Conservation (phyloP, 352 stramenopile genomes). For the Phytophthora rubi region DNA sequence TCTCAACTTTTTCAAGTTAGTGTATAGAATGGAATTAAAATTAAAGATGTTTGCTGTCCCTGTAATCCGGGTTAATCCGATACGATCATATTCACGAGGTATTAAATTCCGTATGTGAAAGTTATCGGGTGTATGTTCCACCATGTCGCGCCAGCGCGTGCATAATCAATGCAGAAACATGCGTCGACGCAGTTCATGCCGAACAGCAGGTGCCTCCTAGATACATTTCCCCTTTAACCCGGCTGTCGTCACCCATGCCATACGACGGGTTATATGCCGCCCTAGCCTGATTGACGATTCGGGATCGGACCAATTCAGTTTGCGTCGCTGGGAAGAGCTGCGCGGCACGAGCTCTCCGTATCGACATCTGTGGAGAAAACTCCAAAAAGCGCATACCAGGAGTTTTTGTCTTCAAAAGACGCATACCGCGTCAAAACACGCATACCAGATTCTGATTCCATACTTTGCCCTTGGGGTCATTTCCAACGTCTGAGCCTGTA, state of each 20-base stretch:
- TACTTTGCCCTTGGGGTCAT: no score
- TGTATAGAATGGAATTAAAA: no score
- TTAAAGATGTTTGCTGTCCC: no score
- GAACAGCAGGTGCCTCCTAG: neutral
- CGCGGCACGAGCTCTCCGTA: constrained; percentile 11
- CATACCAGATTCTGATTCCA: no score
- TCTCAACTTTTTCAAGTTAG: neutral
- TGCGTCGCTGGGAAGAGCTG: constrained; percentile 18
- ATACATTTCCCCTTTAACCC: neutral
- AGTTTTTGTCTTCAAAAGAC: no score
- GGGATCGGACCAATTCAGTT: constrained; percentile 26
- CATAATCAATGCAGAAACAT: neutral
- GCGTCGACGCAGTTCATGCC: neutral
- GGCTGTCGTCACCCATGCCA: constrained; percentile 4
- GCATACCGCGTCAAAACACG: no score
- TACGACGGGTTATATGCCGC: constrained; percentile 10
- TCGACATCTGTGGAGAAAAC: constrained; percentile 7
- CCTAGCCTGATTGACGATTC: constrained; percentile 6
- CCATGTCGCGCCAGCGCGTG: constrained; percentile 13
- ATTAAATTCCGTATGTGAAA: neutral
- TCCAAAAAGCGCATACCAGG: no score
- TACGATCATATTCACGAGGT: neutral
- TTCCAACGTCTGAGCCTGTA: no score
- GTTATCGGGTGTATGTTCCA: neutral
- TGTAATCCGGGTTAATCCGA: no score